Conservation (phyloP, 116 monocot species). For the Posidonia oceanica region DNA sequence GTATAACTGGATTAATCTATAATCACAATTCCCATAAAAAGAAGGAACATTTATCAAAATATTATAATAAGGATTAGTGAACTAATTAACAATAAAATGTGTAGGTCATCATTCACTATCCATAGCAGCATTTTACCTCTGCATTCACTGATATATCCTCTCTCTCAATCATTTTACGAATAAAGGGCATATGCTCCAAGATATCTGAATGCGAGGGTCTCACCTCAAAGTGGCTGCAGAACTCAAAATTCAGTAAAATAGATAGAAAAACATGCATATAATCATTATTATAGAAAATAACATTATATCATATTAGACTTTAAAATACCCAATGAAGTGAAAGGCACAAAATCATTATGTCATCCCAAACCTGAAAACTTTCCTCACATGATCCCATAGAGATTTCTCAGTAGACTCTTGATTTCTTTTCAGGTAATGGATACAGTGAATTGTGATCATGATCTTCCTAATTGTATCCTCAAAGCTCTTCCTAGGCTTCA, state of each 20-base stretch:
- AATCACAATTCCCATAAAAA: no score
- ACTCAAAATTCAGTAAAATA: background rate
- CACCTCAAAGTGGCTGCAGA: constrained; percentile 47
- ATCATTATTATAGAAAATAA: background rate
- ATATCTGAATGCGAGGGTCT: constrained; percentile 50
- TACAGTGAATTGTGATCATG: constrained; percentile 50
- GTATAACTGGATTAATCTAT: no score
- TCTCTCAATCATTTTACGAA: constrained; percentile 31
- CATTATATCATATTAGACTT: background rate
- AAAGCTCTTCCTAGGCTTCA: constrained; percentile 58
- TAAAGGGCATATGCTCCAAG: constrained; percentile 26
- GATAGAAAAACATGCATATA: background rate
- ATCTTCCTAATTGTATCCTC: constrained; percentile 38
- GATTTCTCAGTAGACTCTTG: constrained; percentile 52
- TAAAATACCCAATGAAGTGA: no score
- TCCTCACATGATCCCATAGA: constrained; percentile 60
- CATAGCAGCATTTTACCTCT: constrained; percentile 23
- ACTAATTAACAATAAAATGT: no score
- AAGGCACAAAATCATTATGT: background rate
- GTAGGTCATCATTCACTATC: background rate
- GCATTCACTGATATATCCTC: constrained; percentile 48
- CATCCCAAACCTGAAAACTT: constrained; percentile 39
- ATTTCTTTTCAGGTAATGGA: constrained; percentile 58
- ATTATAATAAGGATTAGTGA: no score
- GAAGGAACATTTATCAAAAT: no score